Conservation (phyloP, 208 protist genomes). For the Leishmania major region DNA sequence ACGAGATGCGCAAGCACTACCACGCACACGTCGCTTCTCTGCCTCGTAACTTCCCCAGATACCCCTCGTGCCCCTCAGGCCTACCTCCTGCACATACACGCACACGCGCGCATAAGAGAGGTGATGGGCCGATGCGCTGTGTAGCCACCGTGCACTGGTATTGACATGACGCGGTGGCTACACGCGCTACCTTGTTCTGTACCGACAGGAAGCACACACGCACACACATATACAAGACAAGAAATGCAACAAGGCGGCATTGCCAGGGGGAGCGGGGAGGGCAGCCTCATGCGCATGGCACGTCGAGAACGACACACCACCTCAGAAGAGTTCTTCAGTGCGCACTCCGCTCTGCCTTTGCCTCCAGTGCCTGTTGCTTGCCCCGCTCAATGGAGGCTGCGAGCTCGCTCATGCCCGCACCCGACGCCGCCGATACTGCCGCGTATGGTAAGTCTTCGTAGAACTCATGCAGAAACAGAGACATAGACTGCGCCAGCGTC, state of each 20-base stretch:
- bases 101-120: background rate
- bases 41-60: background rate
- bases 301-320: background rate
- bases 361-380: slow-evolving; percentile 72
- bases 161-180: background rate
- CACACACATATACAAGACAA: background rate
- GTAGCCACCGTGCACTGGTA: background rate
- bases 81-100: background rate
- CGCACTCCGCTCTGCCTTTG: slow-evolving; percentile 20
- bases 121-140: background rate
- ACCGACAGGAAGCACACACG: background rate
- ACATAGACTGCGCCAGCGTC: slow-evolving; percentile 93
- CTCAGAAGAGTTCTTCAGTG: background rate
- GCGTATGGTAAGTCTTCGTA: slow-evolving; percentile 92
- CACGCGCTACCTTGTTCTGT: background rate
- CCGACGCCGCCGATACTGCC: slow-evolving; percentile 94
- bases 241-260: background rate
- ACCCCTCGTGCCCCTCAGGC: background rate
- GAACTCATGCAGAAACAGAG: slow-evolving; percentile 98
- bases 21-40: background rate
- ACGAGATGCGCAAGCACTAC: background rate
- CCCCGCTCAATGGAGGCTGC: slow-evolving; percentile 75
- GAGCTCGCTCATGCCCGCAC: slow-evolving; percentile 90
- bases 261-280: background rate
- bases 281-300: background rate